Evolutionary conservation across 192 early-diverging fungal genomes (phyloP), one percentile per base, ranked within the genome.

Genomic region (Entomortierella chlamydospora): DNA sequence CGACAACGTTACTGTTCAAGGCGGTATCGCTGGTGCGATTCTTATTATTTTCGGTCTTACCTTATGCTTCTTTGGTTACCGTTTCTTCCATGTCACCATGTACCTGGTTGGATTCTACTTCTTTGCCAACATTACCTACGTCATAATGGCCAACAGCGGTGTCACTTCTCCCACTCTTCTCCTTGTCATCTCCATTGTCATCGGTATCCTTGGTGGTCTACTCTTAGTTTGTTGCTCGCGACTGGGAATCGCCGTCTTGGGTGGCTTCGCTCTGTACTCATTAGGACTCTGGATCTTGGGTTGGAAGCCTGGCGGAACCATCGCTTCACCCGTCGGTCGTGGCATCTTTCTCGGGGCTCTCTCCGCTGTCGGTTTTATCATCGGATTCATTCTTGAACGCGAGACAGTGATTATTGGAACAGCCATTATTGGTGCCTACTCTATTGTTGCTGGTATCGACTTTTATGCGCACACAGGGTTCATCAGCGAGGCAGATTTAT

Each of bases 391-490:
- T 88, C 62, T 88, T 92, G 77, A 87, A 86, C 8, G 79, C 81
- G 74, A 78, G 53, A 69, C 42, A 4, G 74, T 90, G 7, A 84
- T 91, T 39, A 53, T 89, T 26, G 70, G 73, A 9, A 87, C 87
- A 9, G 57, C 82, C 5, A 61, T 89, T 52, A 57, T 86, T 37
- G 87, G 89, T 17, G 73, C 86, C 15, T 87, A 82, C 45, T 63
- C 84, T 9, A 73, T 89, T 29, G 83, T 91, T 31, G 37, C 83
- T 22, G 89, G 87, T 11, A 60, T 90, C 1, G 89, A 90, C 61
- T 43, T 87, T 1, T 91, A 87, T 58, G 72, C 83, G 0, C 84
- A 86, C 43, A 89, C 87, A 28, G 88, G 87, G 2, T 87, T 90
- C 63, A 54, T 57, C 47, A 10, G 42, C n/a, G 42, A 41, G 20